phyloP scores from a whole-genome alignment of 768 basidiomycete genomes.

The Wakefieldia striispora region DNA sequence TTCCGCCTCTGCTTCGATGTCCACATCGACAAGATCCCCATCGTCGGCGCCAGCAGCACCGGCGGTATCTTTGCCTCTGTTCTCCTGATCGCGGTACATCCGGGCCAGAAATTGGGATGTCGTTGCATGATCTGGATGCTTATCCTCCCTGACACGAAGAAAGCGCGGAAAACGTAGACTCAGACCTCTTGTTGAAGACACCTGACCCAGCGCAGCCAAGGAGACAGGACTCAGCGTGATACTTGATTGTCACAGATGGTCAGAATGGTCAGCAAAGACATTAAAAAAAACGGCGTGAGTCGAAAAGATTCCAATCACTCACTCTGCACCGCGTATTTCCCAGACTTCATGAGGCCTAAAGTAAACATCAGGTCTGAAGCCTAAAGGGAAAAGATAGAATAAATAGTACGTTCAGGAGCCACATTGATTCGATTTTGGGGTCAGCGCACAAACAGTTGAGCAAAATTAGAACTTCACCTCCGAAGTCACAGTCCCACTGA shows the following conservation, averaged over 20 bases:
- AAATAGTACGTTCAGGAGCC: too few relatives aligned
- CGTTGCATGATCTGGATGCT: conserved; percentile 68
- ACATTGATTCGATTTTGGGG: background rate
- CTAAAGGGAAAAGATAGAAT: conserved; percentile 28
- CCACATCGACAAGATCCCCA: too few relatives aligned
- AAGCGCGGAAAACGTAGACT: conserved; percentile 90
- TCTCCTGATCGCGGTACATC: conserved; percentile 66
- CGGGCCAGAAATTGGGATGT: conserved; percentile 65
- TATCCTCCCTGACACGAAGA: conserved; percentile 71
- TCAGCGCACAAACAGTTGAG: background rate
- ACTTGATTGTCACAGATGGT: conserved; percentile 32
- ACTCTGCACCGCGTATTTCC: conserved; percentile 86
- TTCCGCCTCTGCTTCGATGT: too few relatives aligned
- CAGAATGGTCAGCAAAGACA: conserved; percentile 6
- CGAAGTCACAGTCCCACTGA: conserved; percentile 61
- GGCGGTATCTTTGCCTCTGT: conserved; percentile 26
- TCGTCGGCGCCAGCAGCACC: conserved; percentile 44
- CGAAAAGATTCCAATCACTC: conserved; percentile 17
- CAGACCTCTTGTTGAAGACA: conserved; percentile 60
- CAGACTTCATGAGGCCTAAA: conserved; percentile 78
- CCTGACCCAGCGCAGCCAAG: conserved; percentile 65
- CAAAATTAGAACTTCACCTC: conserved; percentile 43
- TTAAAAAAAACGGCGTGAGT: background rate
- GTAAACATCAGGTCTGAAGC: conserved; percentile 63
- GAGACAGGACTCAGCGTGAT: conserved; percentile 87